These are phyloP conservation scores for Moricandia arvensis DNA, from an alignment of 345 rosid species.

Conservation along the genomic window DNA sequence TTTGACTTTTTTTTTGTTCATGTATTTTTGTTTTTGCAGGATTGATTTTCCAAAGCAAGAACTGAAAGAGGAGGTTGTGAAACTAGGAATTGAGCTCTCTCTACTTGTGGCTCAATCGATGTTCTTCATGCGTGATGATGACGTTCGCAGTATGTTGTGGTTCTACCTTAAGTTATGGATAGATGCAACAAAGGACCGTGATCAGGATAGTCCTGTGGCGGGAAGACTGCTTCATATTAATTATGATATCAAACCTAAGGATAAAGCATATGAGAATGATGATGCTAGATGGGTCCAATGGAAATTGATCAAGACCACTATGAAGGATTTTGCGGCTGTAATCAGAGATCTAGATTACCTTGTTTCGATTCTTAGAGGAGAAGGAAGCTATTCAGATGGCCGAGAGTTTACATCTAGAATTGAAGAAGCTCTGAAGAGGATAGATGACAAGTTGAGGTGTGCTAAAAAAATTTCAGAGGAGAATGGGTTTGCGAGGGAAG, in stretches of 20 bases:
- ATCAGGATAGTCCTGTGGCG: neutral
- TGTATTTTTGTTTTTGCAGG: neutral
- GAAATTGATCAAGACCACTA: neutral
- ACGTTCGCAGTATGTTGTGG: neutral
- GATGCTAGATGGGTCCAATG: neutral
- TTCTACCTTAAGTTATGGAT: neutral
- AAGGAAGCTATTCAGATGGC: neutral
- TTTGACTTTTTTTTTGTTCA: neutral
- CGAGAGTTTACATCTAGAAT: neutral
- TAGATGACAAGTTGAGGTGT: neutral
- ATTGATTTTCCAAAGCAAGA: neutral
- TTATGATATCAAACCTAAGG: neutral
- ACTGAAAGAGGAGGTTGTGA: neutral
- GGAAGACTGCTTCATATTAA: neutral
- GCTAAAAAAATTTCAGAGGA: neutral
- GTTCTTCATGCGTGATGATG: neutral
- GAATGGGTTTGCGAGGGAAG: neutral
- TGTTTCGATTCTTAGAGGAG: neutral
- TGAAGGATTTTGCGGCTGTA: neutral
- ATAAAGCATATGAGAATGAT: neutral
- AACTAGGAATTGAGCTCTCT: neutral
- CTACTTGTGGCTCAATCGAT: neutral
- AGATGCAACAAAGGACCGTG: neutral
- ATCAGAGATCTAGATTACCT: neutral
- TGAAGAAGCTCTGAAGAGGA: neutral